These are phyloP conservation scores for Arctium minus DNA, from an alignment of 129 eudicot genomes.

Conservation along the genomic window DNA sequence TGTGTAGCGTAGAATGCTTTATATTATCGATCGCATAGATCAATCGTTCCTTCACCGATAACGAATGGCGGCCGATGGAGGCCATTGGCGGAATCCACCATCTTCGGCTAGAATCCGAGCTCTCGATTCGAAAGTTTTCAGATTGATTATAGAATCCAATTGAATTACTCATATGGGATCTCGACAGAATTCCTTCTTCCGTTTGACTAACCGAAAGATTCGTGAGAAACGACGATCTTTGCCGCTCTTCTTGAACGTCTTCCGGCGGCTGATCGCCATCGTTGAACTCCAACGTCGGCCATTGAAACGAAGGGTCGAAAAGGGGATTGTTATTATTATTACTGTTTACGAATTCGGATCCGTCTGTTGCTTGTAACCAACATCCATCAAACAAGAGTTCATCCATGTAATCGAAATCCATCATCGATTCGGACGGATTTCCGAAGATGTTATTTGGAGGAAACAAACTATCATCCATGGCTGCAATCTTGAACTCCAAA, in stretches of 20 bases:
- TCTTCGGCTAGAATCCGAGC: constrained; percentile 34
- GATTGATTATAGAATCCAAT: constrained; percentile 25
- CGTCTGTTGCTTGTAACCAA: constrained; percentile 75
- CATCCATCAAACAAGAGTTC: constrained; percentile 80
- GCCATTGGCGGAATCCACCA: constrained; percentile 77
- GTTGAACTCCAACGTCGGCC: constrained; percentile 51
- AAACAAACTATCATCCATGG: constrained; percentile 65
- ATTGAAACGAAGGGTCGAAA: constrained; percentile 54
- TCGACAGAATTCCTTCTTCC: constrained; percentile 18
- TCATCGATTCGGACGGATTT: constrained; percentile 47
- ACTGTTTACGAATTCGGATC: constrained; percentile 53
- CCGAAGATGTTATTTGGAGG: constrained; percentile 43
- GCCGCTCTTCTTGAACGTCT: constrained; percentile 47
- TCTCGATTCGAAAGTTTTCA: constrained; percentile 30
- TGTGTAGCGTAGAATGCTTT: constrained; percentile 39
- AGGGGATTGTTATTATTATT: constrained; percentile 35
- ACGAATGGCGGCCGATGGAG: constrained; percentile 16
- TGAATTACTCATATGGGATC: constrained; percentile 21
- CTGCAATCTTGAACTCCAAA: constrained; percentile 22
- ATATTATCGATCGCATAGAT: constrained; percentile 52
- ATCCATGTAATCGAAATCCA: constrained; percentile 82
- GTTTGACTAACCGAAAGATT: constrained; percentile 56
- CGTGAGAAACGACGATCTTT: constrained; percentile 36
- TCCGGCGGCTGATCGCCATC: constrained; percentile 26
- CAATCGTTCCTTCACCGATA: constrained; percentile 63